These are phyloP conservation scores for Mastigamoeba balamuthi DNA, from an alignment of 78 protist species.

Conservation along the genomic window DNA sequence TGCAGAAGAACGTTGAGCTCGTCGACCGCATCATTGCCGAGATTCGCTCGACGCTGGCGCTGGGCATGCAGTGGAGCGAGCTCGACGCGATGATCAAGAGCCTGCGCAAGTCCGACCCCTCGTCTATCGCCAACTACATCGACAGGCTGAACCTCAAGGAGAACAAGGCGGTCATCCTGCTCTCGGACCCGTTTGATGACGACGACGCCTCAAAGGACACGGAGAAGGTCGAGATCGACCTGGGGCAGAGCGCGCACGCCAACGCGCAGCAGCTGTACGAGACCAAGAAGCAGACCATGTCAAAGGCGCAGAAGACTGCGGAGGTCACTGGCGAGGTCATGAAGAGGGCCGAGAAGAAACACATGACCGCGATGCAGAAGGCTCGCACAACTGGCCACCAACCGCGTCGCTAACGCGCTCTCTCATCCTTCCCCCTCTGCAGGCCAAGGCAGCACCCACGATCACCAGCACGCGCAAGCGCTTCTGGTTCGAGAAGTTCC, in stretches of 20 bases:
- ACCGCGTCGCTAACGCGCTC: not conserved
- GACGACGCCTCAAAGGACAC: not conserved
- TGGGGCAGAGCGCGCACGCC: slow-evolving; percentile 65
- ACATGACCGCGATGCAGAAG: slow-evolving; percentile 7
- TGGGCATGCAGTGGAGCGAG: slow-evolving; percentile 72
- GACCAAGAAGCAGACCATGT: slow-evolving; percentile 44
- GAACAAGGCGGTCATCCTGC: not conserved
- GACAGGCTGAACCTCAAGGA: slow-evolving; percentile 48
- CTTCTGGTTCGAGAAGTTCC: slow-evolving; percentile 95
- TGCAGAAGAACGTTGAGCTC: slow-evolving; percentile 49
- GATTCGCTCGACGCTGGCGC: slow-evolving; percentile 13
- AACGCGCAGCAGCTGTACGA: slow-evolving; percentile 70
- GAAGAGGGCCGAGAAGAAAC: slow-evolving; percentile 44
- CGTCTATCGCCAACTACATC: slow-evolving; percentile 62
- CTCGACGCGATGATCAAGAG: slow-evolving; percentile 24
- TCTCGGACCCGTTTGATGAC: not conserved
- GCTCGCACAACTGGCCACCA: no score
- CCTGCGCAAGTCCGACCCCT: slow-evolving; percentile 25
- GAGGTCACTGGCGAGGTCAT: slow-evolving; percentile 56
- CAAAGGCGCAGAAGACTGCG: slow-evolving; percentile 63
- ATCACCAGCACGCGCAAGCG: slow-evolving; percentile 57
- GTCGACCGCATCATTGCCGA: slow-evolving; percentile 19
- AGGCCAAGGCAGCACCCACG: slow-evolving; percentile 2
- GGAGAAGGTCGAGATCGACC: slow-evolving; percentile 65
- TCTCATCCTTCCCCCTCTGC: not conserved